These are phyloP conservation scores for Candida glaebosa DNA, from an alignment of 805 yeast species.

Conservation along the genomic window DNA sequence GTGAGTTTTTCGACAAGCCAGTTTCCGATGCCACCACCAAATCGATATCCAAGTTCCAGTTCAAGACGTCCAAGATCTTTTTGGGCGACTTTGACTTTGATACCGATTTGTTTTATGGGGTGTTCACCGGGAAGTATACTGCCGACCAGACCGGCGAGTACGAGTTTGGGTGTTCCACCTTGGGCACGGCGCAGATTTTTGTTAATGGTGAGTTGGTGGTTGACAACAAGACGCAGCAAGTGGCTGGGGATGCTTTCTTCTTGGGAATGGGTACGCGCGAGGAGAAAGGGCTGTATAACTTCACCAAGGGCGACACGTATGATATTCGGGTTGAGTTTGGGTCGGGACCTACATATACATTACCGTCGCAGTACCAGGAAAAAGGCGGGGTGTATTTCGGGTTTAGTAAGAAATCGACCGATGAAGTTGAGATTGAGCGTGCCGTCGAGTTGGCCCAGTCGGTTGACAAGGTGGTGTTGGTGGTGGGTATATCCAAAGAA, in stretches of 20 bases:
- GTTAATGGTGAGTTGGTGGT: constrained; percentile 50
- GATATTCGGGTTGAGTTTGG: constrained; percentile 49
- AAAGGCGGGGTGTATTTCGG: constrained; percentile 26
- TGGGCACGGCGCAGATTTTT: constrained; percentile 55
- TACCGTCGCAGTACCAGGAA: constrained; percentile 13
- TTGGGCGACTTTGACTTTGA: constrained; percentile 22
- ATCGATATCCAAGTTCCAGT: constrained; percentile 14
- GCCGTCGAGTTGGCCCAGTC: constrained; percentile 49
- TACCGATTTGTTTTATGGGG: constrained; percentile 37
- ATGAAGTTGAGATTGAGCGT: constrained; percentile 20
- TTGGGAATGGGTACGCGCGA: constrained; percentile 53
- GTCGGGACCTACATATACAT: constrained; percentile 38
- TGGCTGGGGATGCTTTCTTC: constrained; percentile 47
- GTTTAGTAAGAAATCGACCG: constrained; percentile 15
- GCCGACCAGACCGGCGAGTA: constrained; percentile 49
- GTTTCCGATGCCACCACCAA: constrained; percentile 9
- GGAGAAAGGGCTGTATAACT: constrained; percentile 32
- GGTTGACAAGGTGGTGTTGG: constrained; percentile 51
- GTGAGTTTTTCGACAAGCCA: constrained; percentile 14
- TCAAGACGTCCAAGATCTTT: constrained; percentile 18
- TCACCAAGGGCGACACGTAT: constrained; percentile 45
- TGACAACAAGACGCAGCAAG: constrained; percentile 55
- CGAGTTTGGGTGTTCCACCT: constrained; percentile 48
- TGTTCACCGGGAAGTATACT: constrained; percentile 39
- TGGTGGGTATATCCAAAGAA: constrained; percentile 50